Percentiles rank a stretch among this genome's conserved stretches.
These are phyloP conservation scores for Macaranga tanarius DNA, from an alignment of 441 rosid genomes.

Conservation along the genomic window DNA sequence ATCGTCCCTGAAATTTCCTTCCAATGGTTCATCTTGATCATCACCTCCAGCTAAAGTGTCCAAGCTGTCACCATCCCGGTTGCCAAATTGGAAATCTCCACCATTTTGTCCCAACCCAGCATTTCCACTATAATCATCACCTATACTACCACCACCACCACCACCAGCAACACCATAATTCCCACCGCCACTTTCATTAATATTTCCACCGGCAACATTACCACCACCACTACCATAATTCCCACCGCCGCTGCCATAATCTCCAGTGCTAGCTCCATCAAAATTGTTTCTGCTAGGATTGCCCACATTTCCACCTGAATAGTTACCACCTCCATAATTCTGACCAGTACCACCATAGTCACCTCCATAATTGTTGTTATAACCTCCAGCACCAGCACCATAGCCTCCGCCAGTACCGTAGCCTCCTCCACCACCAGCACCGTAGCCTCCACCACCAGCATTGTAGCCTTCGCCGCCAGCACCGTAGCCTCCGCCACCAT, in stretches of 20 bases:
- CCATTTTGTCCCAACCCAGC: no score
- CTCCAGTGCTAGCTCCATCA: constrained; percentile 28
- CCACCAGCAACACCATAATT: constrained; percentile 28
- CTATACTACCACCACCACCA: no score
- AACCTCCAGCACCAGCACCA: constrained; percentile 26
- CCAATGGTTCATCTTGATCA: constrained; percentile 4
- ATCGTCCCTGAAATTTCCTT: constrained; percentile 30
- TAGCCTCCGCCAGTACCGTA: constrained; percentile 27
- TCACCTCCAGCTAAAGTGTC: constrained; percentile 32
- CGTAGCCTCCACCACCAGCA: constrained; percentile 33
- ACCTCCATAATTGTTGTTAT: constrained; percentile 20
- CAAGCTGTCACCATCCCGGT: constrained; percentile 19
- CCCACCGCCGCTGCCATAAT: constrained; percentile 18
- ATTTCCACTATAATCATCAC: no score
- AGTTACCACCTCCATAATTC: constrained; percentile 22
- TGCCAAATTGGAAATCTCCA: constrained; percentile 20
- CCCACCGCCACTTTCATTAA: constrained; percentile 17
- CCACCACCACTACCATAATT: constrained; percentile 30
- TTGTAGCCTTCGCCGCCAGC: constrained; percentile 26
- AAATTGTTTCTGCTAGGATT: constrained; percentile 23
- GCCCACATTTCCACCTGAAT: constrained; percentile 17
- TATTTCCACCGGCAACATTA: not conserved
- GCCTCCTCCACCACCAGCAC: constrained; percentile 21
- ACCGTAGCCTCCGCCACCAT: constrained; percentile 27
- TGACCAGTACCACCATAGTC: not conserved